A percentile compares a stretch with the other conserved stretches of the same genome.
phyloP scores from a whole-genome alignment of 805 yeast genomes.

The Vanderwaltozyma tropicalis region DNA sequence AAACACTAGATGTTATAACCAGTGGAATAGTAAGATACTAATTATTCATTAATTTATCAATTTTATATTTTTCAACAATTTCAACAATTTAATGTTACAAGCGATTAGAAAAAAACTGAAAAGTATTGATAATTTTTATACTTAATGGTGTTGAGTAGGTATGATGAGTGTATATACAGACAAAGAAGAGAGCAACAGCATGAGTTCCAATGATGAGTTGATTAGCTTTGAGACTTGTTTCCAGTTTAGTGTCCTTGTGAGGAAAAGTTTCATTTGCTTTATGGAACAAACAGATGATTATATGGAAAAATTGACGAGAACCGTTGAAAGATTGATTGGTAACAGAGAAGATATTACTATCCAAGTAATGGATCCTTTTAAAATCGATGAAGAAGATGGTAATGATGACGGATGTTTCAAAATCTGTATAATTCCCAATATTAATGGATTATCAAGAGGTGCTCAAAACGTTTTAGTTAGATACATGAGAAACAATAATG shows the following conservation, averaged over 20 bases:
- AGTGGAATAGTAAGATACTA: too few species aligned
- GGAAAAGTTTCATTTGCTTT: slow-evolving; percentile 14
- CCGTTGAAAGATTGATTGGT: neutral
- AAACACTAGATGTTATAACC: too few species aligned
- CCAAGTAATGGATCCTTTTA: neutral
- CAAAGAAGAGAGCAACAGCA: too few species aligned
- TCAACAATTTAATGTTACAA: too few species aligned
- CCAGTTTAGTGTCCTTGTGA: slow-evolving; percentile 10
- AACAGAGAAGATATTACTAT: neutral
- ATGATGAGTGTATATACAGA: too few species aligned
- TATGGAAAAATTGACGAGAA: neutral
- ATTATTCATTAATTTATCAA: too few species aligned
- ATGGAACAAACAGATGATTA: slow-evolving; percentile 4
- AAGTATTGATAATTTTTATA: too few species aligned
- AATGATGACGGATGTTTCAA: neutral
- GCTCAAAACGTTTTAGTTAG: slow-evolving; percentile 10
- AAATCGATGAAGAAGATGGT: neutral
- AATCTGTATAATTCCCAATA: slow-evolving; percentile 12
- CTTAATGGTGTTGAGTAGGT: too few species aligned
- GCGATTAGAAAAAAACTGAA: too few species aligned
- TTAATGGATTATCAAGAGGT: slow-evolving; percentile 6
- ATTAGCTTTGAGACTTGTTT: slow-evolving; percentile 15
- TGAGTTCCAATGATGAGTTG: slow-evolving; percentile 3
- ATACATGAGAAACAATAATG: neutral
- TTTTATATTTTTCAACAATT: too few species aligned